Evolutionary conservation across 2,329 filamentous ascomycete species (phyloP).

Genomic region (Emergomyces africanus): DNA sequence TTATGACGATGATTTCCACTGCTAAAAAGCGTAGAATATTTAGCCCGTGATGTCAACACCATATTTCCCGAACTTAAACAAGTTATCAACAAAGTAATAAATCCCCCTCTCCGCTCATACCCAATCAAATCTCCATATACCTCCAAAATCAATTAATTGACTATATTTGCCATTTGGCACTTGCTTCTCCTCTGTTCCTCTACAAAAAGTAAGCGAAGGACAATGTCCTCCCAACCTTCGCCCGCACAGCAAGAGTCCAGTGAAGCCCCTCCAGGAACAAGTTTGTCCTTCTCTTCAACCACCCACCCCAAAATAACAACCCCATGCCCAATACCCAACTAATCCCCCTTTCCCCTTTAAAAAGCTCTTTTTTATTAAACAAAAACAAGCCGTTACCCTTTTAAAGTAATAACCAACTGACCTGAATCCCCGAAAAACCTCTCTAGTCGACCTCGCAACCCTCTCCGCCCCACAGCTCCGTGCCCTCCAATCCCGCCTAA

Average conservation of each 20-base stretch:
- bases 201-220: not conserved
- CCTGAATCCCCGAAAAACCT: not conserved
- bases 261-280: slow-evolving; percentile 16
- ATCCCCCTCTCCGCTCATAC: not conserved
- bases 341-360: not conserved
- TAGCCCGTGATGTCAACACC: not conserved
- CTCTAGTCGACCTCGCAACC: slow-evolving; percentile 54
- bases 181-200: not conserved
- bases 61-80: not conserved
- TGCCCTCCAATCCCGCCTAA: slow-evolving; percentile 89
- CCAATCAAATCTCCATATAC: not conserved
- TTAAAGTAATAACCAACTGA: not conserved
- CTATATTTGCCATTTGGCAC: not conserved
- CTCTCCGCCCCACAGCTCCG: slow-evolving; percentile 77
- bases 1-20: not conserved
- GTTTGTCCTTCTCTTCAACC: slow-evolving; percentile 1
- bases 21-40: not conserved
- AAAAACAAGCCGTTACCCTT: not conserved
- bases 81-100: not conserved
- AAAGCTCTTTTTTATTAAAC: not conserved
- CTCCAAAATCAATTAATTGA: not conserved
- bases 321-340: not conserved
- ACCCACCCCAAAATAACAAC: not conserved
- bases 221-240: slow-evolving; percentile 9
- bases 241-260: slow-evolving; percentile 17